Evolutionary conservation across 2,329 filamentous ascomycete species (phyloP).

Genomic region (Penicillium sp.): DNA sequence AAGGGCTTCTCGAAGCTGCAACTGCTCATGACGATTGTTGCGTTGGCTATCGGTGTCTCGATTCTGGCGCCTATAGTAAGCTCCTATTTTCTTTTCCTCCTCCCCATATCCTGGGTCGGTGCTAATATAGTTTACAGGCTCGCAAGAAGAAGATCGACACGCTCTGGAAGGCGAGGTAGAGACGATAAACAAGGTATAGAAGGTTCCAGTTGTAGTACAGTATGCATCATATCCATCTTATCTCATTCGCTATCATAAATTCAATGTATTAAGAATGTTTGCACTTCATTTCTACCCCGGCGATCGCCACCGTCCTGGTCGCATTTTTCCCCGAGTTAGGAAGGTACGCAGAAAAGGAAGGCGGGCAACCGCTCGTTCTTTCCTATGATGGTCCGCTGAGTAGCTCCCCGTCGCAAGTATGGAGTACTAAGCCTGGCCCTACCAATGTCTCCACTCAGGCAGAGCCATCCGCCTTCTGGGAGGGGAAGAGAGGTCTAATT

Average conservation of each 20-base stretch:
- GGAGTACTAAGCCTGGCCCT: too few species aligned
- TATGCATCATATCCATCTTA: background rate
- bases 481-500: too few species aligned
- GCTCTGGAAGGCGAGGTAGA: slow-evolving; percentile 14
- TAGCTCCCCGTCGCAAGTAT: too few species aligned
- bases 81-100: slow-evolving; percentile 1
- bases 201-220: background rate
- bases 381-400: too few species aligned
- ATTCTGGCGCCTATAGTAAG: slow-evolving; percentile 85
- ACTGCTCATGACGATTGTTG: slow-evolving; percentile 81
- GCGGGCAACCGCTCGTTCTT: too few species aligned
- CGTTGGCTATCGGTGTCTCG: slow-evolving; percentile 75
- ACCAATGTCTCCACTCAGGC: too few species aligned
- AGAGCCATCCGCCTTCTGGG: too few species aligned
- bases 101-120: background rate
- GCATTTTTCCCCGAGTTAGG: too few species aligned
- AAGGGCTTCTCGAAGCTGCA: slow-evolving; percentile 93
- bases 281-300: background rate
- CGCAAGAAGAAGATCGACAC: slow-evolving; percentile 16
- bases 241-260: background rate
- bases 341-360: too few species aligned
- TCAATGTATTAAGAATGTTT: background rate
- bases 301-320: too few species aligned
- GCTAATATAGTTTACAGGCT: background rate
- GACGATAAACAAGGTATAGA: background rate